A percentile compares a stretch with the other conserved stretches of the same genome.
Evolutionary conservation across 75 land plant species (phyloP).

Genomic region (Cryptomeria japonica): DNA sequence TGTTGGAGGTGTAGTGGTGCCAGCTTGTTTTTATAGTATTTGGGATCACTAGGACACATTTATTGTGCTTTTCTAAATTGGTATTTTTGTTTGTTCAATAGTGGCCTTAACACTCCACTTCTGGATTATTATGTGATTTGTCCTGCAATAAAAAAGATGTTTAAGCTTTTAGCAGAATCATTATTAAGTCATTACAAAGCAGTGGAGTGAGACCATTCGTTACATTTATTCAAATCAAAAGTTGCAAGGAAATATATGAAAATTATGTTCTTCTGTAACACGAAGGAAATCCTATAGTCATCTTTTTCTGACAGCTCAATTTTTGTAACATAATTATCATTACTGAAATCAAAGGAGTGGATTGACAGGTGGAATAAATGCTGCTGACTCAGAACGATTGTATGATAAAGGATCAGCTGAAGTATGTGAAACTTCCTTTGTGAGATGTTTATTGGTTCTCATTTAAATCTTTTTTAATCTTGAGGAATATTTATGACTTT

Average conservation of each 20-base stretch:
- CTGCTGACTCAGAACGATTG: background rate
- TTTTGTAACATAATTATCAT: background rate
- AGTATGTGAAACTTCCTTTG: background rate
- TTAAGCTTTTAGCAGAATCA: background rate
- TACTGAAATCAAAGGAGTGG: background rate
- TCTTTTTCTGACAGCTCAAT: background rate
- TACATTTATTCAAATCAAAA: background rate
- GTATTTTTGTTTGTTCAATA: background rate
- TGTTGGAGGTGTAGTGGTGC: background rate
- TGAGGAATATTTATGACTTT: background rate
- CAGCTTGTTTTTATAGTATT: background rate
- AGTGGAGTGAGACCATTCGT: background rate
- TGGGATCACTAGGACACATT: background rate
- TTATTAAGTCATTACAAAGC: background rate
- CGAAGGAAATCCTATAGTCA: background rate
- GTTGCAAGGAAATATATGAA: background rate
- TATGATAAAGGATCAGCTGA: constrained; percentile 6
- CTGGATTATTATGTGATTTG: background rate
- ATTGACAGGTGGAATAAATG: constrained; percentile 11
- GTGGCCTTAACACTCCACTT: background rate
- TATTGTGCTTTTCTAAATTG: background rate
- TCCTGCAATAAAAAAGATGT: background rate
- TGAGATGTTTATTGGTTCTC: background rate
- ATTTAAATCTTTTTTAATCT: background rate
- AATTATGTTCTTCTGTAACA: background rate